These are phyloP conservation scores for Termitomyces bulborhizus DNA, from an alignment of 768 basidiomycete genomes.

Conservation along the genomic window DNA sequence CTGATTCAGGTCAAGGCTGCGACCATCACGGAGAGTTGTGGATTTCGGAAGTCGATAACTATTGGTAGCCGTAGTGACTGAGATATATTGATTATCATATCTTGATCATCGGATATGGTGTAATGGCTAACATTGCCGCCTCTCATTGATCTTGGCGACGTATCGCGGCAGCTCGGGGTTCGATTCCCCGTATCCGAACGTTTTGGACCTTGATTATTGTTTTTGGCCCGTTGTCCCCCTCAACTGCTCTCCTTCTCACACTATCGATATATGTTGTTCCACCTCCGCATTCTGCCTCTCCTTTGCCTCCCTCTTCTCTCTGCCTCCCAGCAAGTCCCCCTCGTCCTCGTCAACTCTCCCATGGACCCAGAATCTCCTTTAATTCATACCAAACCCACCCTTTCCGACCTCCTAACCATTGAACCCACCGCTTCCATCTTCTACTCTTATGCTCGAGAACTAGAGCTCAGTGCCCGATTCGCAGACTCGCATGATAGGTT, in stretches of 20 bases:
- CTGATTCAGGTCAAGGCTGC: not conserved
- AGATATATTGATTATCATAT: no score
- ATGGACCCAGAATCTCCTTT: slow-evolving; percentile 25
- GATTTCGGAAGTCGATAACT: not conserved
- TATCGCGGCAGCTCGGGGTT: slow-evolving; percentile 49
- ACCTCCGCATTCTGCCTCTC: slow-evolving; percentile 23
- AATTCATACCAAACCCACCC: slow-evolving; percentile 42
- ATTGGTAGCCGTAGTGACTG: no score
- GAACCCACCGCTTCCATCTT: slow-evolving; percentile 74
- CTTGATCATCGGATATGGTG: slow-evolving; percentile 50
- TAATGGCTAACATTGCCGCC: slow-evolving; percentile 58
- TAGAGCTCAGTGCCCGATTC: slow-evolving; percentile 52
- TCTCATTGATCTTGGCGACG: slow-evolving; percentile 23
- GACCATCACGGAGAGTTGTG: not conserved
- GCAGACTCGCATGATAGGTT: slow-evolving; percentile 25
- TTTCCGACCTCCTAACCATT: slow-evolving; percentile 76
- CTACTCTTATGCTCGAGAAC: slow-evolving; percentile 76
- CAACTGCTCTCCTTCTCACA: no score
- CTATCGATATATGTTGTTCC: slow-evolving; percentile 19
- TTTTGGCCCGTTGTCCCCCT: no score
- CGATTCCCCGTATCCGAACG: slow-evolving; percentile 50
- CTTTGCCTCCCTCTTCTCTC: slow-evolving; percentile 25
- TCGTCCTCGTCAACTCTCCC: slow-evolving; percentile 10
- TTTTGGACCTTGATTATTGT: no score
- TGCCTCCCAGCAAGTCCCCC: slow-evolving; percentile 27